Evolutionary conservation across 257 asterid species (phyloP), one percentile per base, ranked within the genome.

Genomic region (Fraxinus pennsylvanica): DNA sequence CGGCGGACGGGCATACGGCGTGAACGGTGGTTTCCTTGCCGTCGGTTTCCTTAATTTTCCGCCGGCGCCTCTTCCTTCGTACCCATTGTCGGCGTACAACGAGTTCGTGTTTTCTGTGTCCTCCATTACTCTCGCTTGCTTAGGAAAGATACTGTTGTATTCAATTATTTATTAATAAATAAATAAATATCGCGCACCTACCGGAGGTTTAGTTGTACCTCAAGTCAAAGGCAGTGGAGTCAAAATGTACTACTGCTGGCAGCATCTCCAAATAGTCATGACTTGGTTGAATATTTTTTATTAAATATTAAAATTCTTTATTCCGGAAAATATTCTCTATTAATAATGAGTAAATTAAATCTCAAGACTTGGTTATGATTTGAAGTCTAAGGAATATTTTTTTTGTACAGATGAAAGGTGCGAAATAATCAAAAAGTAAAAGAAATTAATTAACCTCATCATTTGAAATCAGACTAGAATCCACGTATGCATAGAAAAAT

Each of bases 1-100:
- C 38, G 65, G 50, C 27, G 87, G 88, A 32, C 87, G 90, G 74
- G 74, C 86, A 36, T 86, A 86, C 2, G 90, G 90, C 33, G 81
- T 84, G 17, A 81, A 2, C 35, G 79, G 77, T 3, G 85, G 82
- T 73, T 78, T 84, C 68, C 80, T 76, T 19, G 77, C 54, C 21
- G 75, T 41, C 47, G 84, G 83, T 54, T 71, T 84, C 9, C 76
- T 78, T 12, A 82, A 72, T 66, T 87, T 87, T 13, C 90, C 90
- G 35, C 90, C 89, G 72, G 81, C 83, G 76, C 90, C 89, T 76
- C 88, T 73, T 22, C 79, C 80, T 41, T 68, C 72, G 36, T 68
- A 79, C 6, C 73, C 6, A 68, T 35, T 52, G 3, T 65, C 68
- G 33, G 68, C 81, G 50, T 80, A 84, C 59, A 32, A 12, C 41